Conservation (phyloP, 2,329 filamentous ascomycete species). For the Colletotrichum paranaense region DNA sequence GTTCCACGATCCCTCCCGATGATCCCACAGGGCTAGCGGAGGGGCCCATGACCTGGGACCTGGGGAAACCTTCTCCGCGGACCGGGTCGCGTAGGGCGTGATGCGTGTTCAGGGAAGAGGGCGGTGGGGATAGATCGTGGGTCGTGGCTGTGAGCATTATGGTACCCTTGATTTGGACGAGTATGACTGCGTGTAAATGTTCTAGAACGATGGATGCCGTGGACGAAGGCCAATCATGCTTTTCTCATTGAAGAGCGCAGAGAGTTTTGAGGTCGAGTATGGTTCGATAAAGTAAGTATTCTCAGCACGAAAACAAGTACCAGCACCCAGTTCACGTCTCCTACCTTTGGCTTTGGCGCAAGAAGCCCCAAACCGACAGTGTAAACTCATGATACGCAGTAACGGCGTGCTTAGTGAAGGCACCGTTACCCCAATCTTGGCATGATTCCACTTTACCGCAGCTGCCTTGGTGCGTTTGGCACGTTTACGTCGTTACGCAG, state of each 20-base stretch:
- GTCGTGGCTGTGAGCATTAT: no score
- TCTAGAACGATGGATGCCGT: no score
- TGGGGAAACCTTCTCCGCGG: neutral
- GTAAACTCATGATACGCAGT: no score
- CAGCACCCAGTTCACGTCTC: no score
- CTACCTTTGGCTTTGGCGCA: no score
- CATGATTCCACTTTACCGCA: constrained; percentile 2
- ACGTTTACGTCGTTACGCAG: neutral
- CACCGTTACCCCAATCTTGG: constrained; percentile 14
- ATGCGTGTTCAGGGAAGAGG: neutral
- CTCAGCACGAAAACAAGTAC: no score
- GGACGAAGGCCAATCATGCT: no score
- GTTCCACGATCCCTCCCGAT: neutral
- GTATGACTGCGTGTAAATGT: no score
- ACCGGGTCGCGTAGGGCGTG: neutral
- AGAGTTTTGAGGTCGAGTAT: no score
- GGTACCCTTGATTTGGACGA: neutral
- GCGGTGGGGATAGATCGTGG: neutral
- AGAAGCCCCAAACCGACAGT: neutral
- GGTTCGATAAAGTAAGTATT: no score
- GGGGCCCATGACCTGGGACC: neutral
- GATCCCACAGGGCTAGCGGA: neutral
- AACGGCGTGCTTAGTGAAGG: neutral
- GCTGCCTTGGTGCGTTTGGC: no score
- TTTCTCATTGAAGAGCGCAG: no score